Evolutionary conservation across 2,329 filamentous ascomycete genomes (phyloP), one percentile per base, ranked within the genome.

Genomic region (Arthrobotrys sinensis): DNA sequence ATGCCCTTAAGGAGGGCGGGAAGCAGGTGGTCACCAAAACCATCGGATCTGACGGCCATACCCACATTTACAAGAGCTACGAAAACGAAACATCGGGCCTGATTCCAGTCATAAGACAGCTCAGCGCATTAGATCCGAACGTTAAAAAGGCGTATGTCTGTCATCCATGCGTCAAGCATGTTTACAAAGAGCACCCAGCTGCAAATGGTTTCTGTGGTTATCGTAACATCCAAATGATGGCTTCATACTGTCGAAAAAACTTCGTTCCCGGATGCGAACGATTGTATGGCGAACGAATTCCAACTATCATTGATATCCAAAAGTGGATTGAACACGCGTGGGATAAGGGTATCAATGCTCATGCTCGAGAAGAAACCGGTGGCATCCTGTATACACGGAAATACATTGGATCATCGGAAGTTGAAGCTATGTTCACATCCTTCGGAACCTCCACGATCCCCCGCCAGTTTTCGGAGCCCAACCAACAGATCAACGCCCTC

Each of bases 201-300:
- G 90, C 90, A 89, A 94, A 94, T 21, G 92, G 93, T 4, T 98
- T 98, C 83, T 98, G 95, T 83, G 95, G 95, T 2, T 98, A 97
- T 83, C 89, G 95, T 46, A 98, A 97, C 82, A 96, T 97, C 36
- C 96, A 98, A 83, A 96, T 96, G 90, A 85, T 97, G 81, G 86
- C 91, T 12, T 95, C 94, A 0, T 94, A 93, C 83, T 89, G 97
- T 19, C 89, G 91, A 75, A 88, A 88, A 7, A 85, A 89, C 0
- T 83, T 86, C 45, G 86, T 86, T 11, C 84, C 86, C 11, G 92
- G 92, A 0, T 84, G 88, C 77, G 86, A 90, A 46, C 84, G 86
- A 57, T 73, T 80, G 38, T 80, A 78, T 8, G 77, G 76, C 32
- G 85, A 86, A 3, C 86, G 85, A 0, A 85, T 94, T 4, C 95